Evolutionary conservation across 495 filamentous ascomycete species (phyloP).

Genomic region (Thermothielavioides terrestris): DNA sequence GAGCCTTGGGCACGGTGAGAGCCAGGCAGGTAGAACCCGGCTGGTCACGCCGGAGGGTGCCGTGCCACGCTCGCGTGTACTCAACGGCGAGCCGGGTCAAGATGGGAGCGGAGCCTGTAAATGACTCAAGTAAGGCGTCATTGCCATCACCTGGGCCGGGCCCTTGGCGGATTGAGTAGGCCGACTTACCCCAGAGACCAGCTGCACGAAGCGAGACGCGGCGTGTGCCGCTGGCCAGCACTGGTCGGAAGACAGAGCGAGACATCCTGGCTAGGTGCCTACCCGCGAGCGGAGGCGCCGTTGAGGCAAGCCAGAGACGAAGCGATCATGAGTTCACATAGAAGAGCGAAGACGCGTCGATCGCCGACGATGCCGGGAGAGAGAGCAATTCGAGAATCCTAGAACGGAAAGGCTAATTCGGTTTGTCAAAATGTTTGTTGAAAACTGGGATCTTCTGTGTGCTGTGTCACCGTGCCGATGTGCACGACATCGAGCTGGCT

Average conservation of each 20-base stretch:
- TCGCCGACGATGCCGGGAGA: not conserved
- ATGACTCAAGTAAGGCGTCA: conserved; percentile 6
- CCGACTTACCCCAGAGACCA: conserved; percentile 15
- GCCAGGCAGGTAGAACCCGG: conserved; percentile 13
- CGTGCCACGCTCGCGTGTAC: conserved; percentile 28
- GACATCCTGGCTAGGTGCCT: conserved; percentile 23
- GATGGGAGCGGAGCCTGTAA: conserved; percentile 9
- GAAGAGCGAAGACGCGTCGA: not conserved
- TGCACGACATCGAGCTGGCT: conserved; percentile 1
- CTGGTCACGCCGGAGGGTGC: conserved; percentile 13
- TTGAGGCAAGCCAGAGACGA: conserved; percentile 14
- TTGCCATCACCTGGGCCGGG: too few relatives aligned
- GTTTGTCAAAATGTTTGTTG: not conserved
- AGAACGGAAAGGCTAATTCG: not conserved
- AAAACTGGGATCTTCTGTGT: not conserved
- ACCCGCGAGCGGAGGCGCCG: conserved; percentile 16
- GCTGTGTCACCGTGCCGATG: not conserved
- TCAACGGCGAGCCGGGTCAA: conserved; percentile 12
- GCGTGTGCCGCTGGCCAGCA: conserved; percentile 18
- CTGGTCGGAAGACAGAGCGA: conserved; percentile 18
- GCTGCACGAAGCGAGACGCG: conserved; percentile 9
- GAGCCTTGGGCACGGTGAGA: conserved; percentile 11
- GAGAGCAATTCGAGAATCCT: not conserved
- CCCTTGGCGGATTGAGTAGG: not conserved
- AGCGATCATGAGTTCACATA: conserved; percentile 20